Evolutionary conservation across 2,329 filamentous ascomycete species (phyloP).

Genomic region (Fusarium sp.): DNA sequence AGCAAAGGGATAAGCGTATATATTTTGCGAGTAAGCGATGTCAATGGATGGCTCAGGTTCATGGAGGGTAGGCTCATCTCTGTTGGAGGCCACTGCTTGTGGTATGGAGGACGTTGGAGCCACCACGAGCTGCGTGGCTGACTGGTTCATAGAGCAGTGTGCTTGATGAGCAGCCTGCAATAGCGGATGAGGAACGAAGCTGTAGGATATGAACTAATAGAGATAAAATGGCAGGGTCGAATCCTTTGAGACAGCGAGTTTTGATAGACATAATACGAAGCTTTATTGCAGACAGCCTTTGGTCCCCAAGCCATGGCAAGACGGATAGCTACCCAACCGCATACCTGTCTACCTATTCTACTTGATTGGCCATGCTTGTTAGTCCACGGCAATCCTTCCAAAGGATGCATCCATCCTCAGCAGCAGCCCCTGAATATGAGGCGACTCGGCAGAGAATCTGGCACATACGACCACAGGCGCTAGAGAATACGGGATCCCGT

Average conservation of each 20-base stretch:
- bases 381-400: not conserved
- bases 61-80: not conserved
- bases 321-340: not conserved
- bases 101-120: not conserved
- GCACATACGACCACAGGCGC: conserved; percentile 22
- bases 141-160: conserved; percentile 3
- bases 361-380: not conserved
- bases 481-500: conserved; percentile 27
- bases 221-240: conserved; percentile 30
- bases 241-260: conserved; percentile 3
- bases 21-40: conserved; percentile 27
- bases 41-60: conserved; percentile 9
- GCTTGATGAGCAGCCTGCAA: conserved; percentile 13
- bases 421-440: not conserved
- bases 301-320: not conserved
- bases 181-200: conserved; percentile 26
- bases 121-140: not conserved
- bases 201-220: conserved; percentile 43
- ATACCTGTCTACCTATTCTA: not conserved
- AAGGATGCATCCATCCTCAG: not conserved
- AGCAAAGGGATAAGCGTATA: conserved; percentile 42
- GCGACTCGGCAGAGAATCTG: not conserved
- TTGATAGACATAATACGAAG: conserved; percentile 24
- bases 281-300: not conserved
- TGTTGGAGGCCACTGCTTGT: conserved; percentile 1